phyloP scores from a whole-genome alignment of 768 basidiomycete species.

The Lentinula sp. region DNA sequence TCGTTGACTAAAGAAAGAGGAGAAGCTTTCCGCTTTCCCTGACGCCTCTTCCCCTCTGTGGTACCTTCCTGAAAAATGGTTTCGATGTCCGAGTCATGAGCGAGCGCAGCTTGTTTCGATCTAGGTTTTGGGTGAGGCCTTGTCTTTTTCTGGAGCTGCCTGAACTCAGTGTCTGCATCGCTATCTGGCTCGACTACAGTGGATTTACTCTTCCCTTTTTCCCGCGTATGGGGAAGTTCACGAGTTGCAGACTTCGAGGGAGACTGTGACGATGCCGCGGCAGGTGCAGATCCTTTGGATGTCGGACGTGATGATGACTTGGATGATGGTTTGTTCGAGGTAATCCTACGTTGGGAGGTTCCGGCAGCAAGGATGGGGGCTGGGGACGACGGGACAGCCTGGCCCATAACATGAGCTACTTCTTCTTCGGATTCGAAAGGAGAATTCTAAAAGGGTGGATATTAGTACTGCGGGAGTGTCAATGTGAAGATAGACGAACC shows the following conservation, averaged over 20 bases:
- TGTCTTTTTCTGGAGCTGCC: slow-evolving; percentile 6
- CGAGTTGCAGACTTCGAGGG: too few species aligned
- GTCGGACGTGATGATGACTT: slow-evolving; percentile 5
- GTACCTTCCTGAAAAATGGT: neutral
- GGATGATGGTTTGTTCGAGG: neutral
- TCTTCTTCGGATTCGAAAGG: slow-evolving; percentile 16
- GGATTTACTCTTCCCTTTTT: slow-evolving; percentile 25
- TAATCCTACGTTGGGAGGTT: slow-evolving; percentile 1
- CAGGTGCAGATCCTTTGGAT: slow-evolving; percentile 13
- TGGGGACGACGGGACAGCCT: slow-evolving; percentile 14
- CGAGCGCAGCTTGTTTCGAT: neutral
- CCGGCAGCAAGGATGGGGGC: slow-evolving; percentile 9
- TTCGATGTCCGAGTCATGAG: neutral
- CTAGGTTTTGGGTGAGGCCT: neutral
- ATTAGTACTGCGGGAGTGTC: neutral
- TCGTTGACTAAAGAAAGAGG: slow-evolving; percentile 15
- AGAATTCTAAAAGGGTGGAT: neutral
- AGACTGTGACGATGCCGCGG: neutral
- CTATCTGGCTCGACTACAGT: slow-evolving; percentile 10
- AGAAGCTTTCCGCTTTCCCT: slow-evolving; percentile 33
- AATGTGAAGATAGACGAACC: slow-evolving; percentile 11
- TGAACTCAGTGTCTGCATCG: neutral
- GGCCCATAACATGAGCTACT: slow-evolving; percentile 11
- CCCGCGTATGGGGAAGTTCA: slow-evolving; percentile 2
- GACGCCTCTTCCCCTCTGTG: slow-evolving; percentile 17